Base-by-base conservation (phyloP, 2,329 filamentous ascomycete species). In the Cladorrhinum sp. region DNA sequence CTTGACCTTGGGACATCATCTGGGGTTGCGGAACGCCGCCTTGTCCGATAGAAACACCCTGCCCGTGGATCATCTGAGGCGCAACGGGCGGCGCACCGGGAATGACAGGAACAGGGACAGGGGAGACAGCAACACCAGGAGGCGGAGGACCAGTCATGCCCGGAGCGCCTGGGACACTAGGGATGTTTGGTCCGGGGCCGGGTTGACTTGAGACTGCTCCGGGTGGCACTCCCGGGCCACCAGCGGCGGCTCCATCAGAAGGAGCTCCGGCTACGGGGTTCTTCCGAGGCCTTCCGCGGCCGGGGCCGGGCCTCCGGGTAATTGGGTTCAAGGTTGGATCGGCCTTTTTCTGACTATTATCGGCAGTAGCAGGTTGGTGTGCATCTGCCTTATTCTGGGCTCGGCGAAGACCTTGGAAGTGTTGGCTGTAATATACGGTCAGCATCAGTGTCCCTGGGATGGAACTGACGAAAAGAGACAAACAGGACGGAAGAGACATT, bases 241-340 rank as follows among this genome's bases (percentile, higher is more conserved):
- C 50, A 20, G 36, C 50, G 3, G 32, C 50, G 49, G 50, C 49
- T 25, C 24, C 62, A 25, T 65, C 58, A 51, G 60, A 57, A 62
- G 62, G 56, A 49, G 61, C 45, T 20, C 48, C 57, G 23, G 20
- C 55, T 57, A 24, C 62, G 22, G 63, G 64, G 38, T 57, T 65
- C 68, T 85, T 85, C 57, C 78, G 75, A 0, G 81, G 80, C 6
- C 83, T 76, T 1, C 82, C 81, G 50, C 83, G 78, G 12, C 83
- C 83, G 2, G 83, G 83, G 0, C 84, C 84, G 3, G 84, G 83
- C 24, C 84, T 78, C 16, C 83, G 77, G n/a, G 82, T 85, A 66
- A 86, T 85, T 55, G 84, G 84, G 60, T 86, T 85, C 64, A 75
- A 57, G 0, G 79, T 80, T 8, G 83, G 83, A 66, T 86, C 83